Base-by-base conservation (phyloP, 2,329 filamentous ascomycete species). In the Hirsutella rhossiliensis region DNA sequence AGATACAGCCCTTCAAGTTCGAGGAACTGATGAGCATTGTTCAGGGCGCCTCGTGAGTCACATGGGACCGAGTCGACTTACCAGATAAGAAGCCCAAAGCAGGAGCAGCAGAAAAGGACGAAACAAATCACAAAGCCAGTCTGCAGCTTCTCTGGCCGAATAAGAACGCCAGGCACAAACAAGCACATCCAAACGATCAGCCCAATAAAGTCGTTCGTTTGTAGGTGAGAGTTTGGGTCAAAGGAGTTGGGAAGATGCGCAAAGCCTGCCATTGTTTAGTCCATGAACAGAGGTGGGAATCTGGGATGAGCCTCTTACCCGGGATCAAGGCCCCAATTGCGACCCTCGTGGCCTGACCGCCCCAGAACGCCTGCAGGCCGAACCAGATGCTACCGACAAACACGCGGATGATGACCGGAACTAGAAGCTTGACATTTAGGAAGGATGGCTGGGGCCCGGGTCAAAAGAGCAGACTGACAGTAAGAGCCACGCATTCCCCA, bases 401-500 rank as follows among this genome's bases (percentile, higher is more conserved):
- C 18, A 56, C 48, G 12, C 56, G 51, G 12, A 55, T 41, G 3
- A 56, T 45, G n/a, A 59, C 42, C 11, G 38, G 30, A 20, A 44
- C 42, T 44, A 3, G 4, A 4, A 4, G 7, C 7, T 6, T 5
- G 19, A 3, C 12, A 11, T 11, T 31, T 13, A 32, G 23, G 15
- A 11, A 7, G 9, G 17, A n/a, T 11, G 1, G 12, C 13, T 28
- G 12, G 3, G 15, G 5, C 3, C 5, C 15, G 11, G n/a, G 8
- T 4, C 5, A 18, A 5, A 13, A 11, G 27, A 17, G 20, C 3
- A 6, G 11, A 48, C 50, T 41, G 20, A 53, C 54, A 52, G 43
- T 71, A 73, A 39, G 65, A 68, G 2, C 62, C 69, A 28, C 65
- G 59, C 54, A 72, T 52, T 4, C 70, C 70, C 69, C 70, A 73